Evolutionary conservation across 2,329 filamentous ascomycete genomes (phyloP), one percentile per base, ranked within the genome.

Genomic region (Lecanicillium sp.): DNA sequence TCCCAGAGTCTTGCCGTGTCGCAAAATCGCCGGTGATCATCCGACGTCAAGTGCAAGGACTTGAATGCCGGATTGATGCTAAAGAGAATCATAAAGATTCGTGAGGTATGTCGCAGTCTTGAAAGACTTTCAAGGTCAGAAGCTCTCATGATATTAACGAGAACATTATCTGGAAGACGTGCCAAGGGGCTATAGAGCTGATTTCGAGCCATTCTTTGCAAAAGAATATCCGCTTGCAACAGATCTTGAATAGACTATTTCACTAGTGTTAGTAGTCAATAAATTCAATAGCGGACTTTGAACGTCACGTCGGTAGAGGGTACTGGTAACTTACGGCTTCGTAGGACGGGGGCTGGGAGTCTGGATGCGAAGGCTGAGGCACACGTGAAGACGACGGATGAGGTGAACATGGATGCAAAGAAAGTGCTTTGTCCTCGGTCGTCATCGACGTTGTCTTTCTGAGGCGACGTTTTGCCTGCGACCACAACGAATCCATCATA

Each of bases 81-180:
- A 3, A 44, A 44, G 15, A 44, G 42, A 7, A 20, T 15, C 17
- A 44, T 36, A 24, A 44, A 44, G 12, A 36, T 37, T 21, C 42
- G 32, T 2, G 42, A 44, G 15, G 30, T 44, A 29, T 29, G 32
- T 29, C 42, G 32, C 3, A 44, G 42, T 3, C 15, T 24, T 1
- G 2, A 8, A 20, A 44, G 11, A 19, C 17, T 20, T 20, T 44
- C 4, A 15, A 36, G 23, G 15, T 29, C 23, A 6, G 12, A 20
- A 20, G 3, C n/a, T 3, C 15, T 11, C 42, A 44, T 44, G 17
- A 44, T 44, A 8, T 27, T 44, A 2, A 44, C 32, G 6, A 44
- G 42, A 44, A 37, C 7, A 5, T 36, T 30, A 15, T 44, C 17
- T 3, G 32, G 42, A 29, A 44, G 42, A 5, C 42, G 21, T 11